Conservation (phyloP, 2,329 filamentous ascomycete species). For the Phaeosphaeriaceae sp. region DNA sequence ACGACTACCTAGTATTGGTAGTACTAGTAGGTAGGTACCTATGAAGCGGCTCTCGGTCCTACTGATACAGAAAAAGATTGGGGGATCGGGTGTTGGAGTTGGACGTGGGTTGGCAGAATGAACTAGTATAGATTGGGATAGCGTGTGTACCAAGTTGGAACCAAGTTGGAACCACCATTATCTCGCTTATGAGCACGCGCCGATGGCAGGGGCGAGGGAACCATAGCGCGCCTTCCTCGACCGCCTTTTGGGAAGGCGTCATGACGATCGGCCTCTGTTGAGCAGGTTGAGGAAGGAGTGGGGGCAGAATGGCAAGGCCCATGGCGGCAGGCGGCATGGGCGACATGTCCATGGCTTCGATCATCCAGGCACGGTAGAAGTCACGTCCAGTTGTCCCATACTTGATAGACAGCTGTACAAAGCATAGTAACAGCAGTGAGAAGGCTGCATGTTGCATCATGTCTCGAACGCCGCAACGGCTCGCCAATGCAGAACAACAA, state of each 20-base stretch:
- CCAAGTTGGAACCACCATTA: too few relatives aligned
- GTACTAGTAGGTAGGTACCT: too few relatives aligned
- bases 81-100: too few relatives aligned
- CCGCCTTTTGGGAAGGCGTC: constrained; percentile 35
- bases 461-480: constrained; percentile 12
- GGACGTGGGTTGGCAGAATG: too few relatives aligned
- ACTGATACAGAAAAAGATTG: too few relatives aligned
- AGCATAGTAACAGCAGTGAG: neutral
- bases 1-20: too few relatives aligned
- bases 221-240: constrained; percentile 21
- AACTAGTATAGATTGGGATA: too few relatives aligned
- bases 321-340: constrained; percentile 20
- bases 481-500: constrained; percentile 4
- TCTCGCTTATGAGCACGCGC: neutral
- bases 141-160: too few relatives aligned
- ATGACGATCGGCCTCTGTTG: constrained; percentile 28
- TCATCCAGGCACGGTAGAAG: constrained; percentile 29
- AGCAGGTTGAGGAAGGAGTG: constrained; percentile 16
- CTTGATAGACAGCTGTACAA: neutral
- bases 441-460: neutral
- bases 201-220: constrained; percentile 20
- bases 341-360: constrained; percentile 21
- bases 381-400: neutral
- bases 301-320: constrained; percentile 25
- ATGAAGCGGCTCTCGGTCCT: too few relatives aligned